Conservation (phyloP, 106 monocot genomes). For the Dendrobium nobile region DNA sequence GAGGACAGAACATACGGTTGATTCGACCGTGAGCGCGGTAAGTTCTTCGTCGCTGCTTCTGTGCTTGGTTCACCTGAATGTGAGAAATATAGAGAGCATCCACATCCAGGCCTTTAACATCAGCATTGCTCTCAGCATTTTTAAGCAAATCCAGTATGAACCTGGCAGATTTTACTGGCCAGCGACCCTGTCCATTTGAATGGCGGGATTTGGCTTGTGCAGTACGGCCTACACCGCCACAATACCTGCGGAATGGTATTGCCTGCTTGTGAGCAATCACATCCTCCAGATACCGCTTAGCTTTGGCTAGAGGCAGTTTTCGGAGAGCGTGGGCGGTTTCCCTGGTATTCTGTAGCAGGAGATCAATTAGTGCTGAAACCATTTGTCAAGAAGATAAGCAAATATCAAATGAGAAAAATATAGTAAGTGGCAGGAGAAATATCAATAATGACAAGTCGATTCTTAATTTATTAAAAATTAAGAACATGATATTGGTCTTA, state of each 20-base stretch:
- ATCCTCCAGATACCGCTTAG: constrained; percentile 69
- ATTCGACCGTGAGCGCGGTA: constrained; percentile 78
- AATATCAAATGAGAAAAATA: neutral
- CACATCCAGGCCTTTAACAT: constrained; percentile 64
- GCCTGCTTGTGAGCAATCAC: constrained; percentile 94
- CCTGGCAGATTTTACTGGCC: constrained; percentile 58
- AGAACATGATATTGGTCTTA: neutral
- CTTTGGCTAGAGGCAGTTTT: constrained; percentile 47
- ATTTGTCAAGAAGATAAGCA: too few relatives aligned
- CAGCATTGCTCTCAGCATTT: constrained; percentile 76
- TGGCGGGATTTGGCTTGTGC: constrained; percentile 80
- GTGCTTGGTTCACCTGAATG: constrained; percentile 75
- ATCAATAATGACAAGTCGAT: neutral
- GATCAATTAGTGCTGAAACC: neutral
- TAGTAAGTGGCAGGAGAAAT: too few relatives aligned
- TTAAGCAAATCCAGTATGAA: constrained; percentile 67
- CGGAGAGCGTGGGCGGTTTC: constrained; percentile 58
- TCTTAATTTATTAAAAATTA: too few relatives aligned
- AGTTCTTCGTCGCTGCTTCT: constrained; percentile 60
- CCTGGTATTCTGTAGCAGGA: constrained; percentile 38
- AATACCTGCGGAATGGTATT: constrained; percentile 81
- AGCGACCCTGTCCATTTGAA: constrained; percentile 85
- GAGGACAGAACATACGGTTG: constrained; percentile 32
- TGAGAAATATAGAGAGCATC: constrained; percentile 54
- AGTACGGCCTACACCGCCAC: constrained; percentile 79